Percentiles rank a stretch among this genome's conserved stretches.
Evolutionary conservation across 2,329 filamentous ascomycete genomes (phyloP).

Genomic region (Claviceps sp.): DNA sequence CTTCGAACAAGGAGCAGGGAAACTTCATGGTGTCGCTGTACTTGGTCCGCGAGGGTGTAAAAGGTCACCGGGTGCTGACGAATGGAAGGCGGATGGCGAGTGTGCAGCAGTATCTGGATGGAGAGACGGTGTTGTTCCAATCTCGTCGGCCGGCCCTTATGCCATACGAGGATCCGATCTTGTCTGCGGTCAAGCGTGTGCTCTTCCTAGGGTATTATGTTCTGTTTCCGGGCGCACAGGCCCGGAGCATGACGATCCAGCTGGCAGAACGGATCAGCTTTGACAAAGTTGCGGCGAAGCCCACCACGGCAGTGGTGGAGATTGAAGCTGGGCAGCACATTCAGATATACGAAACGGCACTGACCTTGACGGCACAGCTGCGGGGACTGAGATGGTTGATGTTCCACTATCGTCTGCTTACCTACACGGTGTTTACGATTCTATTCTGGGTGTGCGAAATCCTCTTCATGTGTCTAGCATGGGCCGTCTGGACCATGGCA

Average conservation of each 20-base stretch:
- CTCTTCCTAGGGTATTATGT: conserved; percentile 57
- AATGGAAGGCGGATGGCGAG: conserved; percentile 1
- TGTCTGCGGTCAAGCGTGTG: conserved; percentile 47
- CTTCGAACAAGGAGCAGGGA: conserved; percentile 59
- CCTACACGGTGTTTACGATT: conserved; percentile 53
- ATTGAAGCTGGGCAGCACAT: conserved; percentile 55
- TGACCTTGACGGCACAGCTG: conserved; percentile 63
- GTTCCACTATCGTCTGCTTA: conserved; percentile 65
- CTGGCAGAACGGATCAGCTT: conserved; percentile 69
- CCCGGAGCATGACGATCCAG: conserved; percentile 46
- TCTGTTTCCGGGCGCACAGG: conserved; percentile 50
- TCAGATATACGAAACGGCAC: conserved; percentile 59
- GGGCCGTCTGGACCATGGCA: conserved; percentile 39
- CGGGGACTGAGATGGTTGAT: conserved; percentile 71
- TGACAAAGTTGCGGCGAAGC: conserved; percentile 23
- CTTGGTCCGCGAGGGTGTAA: conserved; percentile 35
- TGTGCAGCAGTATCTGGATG: conserved; percentile 22
- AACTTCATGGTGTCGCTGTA: conserved; percentile 91
- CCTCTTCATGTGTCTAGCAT: conserved; percentile 49
- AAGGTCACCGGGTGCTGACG: not conserved
- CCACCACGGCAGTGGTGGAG: conserved; percentile 42
- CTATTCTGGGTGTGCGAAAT: conserved; percentile 71
- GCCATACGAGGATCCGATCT: conserved; percentile 61
- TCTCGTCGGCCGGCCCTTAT: conserved; percentile 66
- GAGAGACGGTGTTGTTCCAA: conserved; percentile 35